A percentile compares a stretch with the other conserved stretches of the same genome.
Evolutionary conservation across 495 filamentous ascomycete genomes (phyloP).

Genomic region (Aspergillus wentii): DNA sequence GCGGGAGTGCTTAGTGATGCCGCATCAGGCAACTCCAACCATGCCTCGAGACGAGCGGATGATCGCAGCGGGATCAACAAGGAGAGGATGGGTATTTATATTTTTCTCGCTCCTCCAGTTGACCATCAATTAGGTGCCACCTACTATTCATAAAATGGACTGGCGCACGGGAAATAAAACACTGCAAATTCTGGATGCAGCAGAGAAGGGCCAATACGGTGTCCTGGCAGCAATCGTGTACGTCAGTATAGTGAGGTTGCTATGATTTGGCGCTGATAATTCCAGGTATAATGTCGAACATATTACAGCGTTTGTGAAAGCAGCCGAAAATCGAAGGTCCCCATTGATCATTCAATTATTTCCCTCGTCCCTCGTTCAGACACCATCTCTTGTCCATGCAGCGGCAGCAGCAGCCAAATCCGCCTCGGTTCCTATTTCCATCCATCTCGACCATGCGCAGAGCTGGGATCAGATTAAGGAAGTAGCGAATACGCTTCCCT

Average conservation of each 20-base stretch:
- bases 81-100: too few relatives aligned
- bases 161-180: conserved; percentile 47
- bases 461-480: conserved; percentile 52
- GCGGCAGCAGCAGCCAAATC: conserved; percentile 50
- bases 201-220: conserved; percentile 56
- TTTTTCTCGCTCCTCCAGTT: too few relatives aligned
- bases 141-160: conserved; percentile 7
- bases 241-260: not conserved
- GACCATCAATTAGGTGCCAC: too few relatives aligned
- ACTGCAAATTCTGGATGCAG: conserved; percentile 55
- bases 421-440: conserved; percentile 58
- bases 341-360: conserved; percentile 72
- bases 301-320: conserved; percentile 63
- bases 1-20: too few relatives aligned
- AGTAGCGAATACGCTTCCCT: conserved; percentile 52
- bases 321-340: conserved; percentile 59
- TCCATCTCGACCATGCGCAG: conserved; percentile 67
- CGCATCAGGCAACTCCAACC: too few relatives aligned
- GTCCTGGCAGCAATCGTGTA: conserved; percentile 55
- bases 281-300: conserved; percentile 65
- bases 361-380: conserved; percentile 65
- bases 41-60: too few relatives aligned
- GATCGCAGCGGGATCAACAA: too few relatives aligned
- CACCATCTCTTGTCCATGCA: conserved; percentile 47
- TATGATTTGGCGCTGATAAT: not conserved